Percentiles rank a stretch among this genome's conserved stretches.
Evolutionary conservation across 306 rosid genomes (phyloP).

Genomic region (Spatholobus suberectus): DNA sequence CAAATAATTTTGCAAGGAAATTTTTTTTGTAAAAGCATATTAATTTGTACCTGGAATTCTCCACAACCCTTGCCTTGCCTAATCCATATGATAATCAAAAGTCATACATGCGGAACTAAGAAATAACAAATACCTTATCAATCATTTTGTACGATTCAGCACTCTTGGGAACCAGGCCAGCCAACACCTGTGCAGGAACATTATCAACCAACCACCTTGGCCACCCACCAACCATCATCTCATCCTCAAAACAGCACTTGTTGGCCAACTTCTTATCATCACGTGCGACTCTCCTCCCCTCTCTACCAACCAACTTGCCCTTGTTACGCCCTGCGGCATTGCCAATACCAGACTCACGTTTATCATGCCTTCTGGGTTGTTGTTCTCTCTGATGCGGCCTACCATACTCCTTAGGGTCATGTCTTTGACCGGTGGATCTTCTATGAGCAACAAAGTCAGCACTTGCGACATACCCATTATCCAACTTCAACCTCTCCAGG

Average conservation of each 20-base stretch:
- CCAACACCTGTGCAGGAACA: constrained; percentile 47
- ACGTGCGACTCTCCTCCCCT: constrained; percentile 36
- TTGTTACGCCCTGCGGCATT: constrained; percentile 28
- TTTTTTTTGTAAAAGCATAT: background rate
- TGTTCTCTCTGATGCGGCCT: constrained; percentile 12
- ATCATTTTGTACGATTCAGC: constrained; percentile 82
- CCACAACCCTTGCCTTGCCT: background rate
- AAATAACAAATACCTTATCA: constrained; percentile 66
- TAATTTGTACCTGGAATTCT: background rate
- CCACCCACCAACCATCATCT: constrained; percentile 50
- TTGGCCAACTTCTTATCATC: constrained; percentile 39
- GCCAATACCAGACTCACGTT: constrained; percentile 27
- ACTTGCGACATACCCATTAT: constrained; percentile 63
- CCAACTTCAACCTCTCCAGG: constrained; percentile 60
- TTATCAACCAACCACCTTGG: constrained; percentile 54
- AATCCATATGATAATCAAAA: constrained; percentile 13
- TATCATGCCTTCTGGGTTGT: constrained; percentile 31
- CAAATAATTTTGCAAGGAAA: constrained; percentile 18
- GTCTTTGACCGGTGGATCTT: constrained; percentile 61
- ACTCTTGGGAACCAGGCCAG: constrained; percentile 73
- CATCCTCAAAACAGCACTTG: constrained; percentile 44
- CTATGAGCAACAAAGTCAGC: constrained; percentile 42
- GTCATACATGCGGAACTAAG: background rate
- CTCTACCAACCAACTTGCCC: constrained; percentile 15
- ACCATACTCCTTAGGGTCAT: background rate